Evolutionary conservation across 2,329 filamentous ascomycete genomes (phyloP).

Genomic region (Mycogone perniciosa): DNA sequence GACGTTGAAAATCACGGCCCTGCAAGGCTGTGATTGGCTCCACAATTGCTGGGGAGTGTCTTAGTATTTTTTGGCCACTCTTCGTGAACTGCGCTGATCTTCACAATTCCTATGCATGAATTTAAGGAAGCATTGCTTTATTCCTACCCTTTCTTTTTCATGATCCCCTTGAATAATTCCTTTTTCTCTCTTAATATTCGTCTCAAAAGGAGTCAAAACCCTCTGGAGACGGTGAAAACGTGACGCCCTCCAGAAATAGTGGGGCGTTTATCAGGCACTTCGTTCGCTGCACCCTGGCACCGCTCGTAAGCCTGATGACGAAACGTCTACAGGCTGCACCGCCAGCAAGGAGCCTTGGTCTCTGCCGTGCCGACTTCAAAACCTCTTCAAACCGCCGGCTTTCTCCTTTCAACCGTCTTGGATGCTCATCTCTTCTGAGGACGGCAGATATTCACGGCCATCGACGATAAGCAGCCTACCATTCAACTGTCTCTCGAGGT

Average conservation of each 20-base stretch:
- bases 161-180: not conserved
- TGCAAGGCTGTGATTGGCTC: constrained; percentile 13
- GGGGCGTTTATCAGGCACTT: constrained; percentile 2
- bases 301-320: constrained; percentile 14
- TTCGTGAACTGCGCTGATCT: not conserved
- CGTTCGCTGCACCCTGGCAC: constrained; percentile 5
- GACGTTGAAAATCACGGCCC: constrained; percentile 14
- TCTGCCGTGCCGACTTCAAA: constrained; percentile 1
- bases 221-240: not conserved
- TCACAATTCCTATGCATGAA: not conserved
- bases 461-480: not conserved
- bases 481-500: not conserved
- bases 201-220: no score
- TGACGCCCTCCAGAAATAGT: constrained; percentile 7
- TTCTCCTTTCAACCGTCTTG: not conserved
- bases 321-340: constrained; percentile 8
- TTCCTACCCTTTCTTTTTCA: not conserved
- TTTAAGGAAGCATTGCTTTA: not conserved
- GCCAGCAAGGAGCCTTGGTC: constrained; percentile 2
- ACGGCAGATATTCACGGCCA: not conserved
- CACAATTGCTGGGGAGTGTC: constrained; percentile 1
- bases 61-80: not conserved
- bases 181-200: not conserved
- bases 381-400: not conserved
- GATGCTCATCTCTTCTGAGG: not conserved